phyloP scores from a whole-genome alignment of 2,329 filamentous ascomycete species.

The Ramichloridium luteum region DNA sequence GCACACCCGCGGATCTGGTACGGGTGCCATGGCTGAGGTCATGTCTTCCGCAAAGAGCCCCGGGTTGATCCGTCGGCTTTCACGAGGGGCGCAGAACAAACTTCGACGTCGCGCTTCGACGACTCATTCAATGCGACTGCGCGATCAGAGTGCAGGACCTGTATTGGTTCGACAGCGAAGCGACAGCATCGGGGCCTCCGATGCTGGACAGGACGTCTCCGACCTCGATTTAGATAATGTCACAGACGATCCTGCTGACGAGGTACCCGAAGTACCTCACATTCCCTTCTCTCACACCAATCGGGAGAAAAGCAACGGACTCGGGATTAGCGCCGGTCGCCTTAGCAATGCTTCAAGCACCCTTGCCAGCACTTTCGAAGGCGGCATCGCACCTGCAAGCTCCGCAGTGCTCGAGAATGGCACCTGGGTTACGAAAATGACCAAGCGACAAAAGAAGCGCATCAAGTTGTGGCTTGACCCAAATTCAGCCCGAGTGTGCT shows the following conservation, averaged over 20 bases:
- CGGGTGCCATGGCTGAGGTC: conserved; percentile 52
- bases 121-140: conserved; percentile 55
- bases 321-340: conserved; percentile 29
- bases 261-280: conserved; percentile 25
- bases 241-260: conserved; percentile 32
- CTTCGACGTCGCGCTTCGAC: conserved; percentile 67
- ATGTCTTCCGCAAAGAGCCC: conserved; percentile 44
- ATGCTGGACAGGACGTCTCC: conserved; percentile 34
- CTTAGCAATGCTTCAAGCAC: conserved; percentile 21
- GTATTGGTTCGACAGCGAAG: conserved; percentile 77
- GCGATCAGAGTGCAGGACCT: conserved; percentile 81
- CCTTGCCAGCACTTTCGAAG: conserved; percentile 25
- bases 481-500: conserved; percentile 74
- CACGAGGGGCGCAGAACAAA: conserved; percentile 63
- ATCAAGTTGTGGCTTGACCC: conserved; percentile 71
- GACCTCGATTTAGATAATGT: conserved; percentile 46
- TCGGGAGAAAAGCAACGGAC: conserved; percentile 26
- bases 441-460: conserved; percentile 62
- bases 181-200: conserved; percentile 66
- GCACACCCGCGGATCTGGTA: conserved; percentile 26
- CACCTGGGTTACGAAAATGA: conserved; percentile 67
- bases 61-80: conserved; percentile 68
- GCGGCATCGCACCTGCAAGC: conserved; percentile 55
- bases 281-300: conserved; percentile 10
- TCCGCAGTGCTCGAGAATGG: conserved; percentile 68